Percentiles rank a stretch among this genome's conserved stretches.
Conservation (phyloP, 306 rosid genomes). For the Fagus crenata region DNA sequence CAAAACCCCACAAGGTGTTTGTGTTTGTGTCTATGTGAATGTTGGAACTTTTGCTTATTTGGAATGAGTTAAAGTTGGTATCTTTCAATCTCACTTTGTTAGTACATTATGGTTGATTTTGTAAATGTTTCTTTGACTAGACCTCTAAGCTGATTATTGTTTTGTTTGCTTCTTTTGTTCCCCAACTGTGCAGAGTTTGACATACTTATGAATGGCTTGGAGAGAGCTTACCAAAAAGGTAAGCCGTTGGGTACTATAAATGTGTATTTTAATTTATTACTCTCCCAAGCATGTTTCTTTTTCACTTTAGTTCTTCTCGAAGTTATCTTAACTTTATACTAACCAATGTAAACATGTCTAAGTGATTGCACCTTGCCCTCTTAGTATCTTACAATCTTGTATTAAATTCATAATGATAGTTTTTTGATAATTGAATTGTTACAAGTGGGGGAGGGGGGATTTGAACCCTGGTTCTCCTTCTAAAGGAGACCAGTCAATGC, state of each 20-base stretch:
- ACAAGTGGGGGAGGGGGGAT: too few relatives aligned
- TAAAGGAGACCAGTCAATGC: too few relatives aligned
- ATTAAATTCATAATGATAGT: background rate
- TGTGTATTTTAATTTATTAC: background rate
- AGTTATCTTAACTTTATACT: background rate
- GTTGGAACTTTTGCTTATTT: background rate
- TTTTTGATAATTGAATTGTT: background rate
- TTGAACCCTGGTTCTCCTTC: too few relatives aligned
- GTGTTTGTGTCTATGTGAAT: background rate
- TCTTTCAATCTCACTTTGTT: background rate
- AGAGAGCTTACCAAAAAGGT: conserved; percentile 66
- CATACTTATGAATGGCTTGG: conserved; percentile 83
- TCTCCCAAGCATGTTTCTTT: background rate
- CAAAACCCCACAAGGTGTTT: background rate
- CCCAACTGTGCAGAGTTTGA: conserved; percentile 38
- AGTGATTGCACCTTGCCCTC: conserved; percentile 1
- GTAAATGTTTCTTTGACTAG: conserved; percentile 3
- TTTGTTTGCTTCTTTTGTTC: background rate
- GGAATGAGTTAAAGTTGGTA: background rate
- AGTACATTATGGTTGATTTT: background rate
- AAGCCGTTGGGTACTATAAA: conserved; percentile 6
- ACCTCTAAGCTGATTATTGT: background rate
- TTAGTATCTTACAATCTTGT: background rate
- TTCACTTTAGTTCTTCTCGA: background rate
- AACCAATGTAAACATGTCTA: background rate